These are phyloP conservation scores for Penicillium simplicissimum DNA, from an alignment of 495 filamentous ascomycete species.

Conservation along the genomic window DNA sequence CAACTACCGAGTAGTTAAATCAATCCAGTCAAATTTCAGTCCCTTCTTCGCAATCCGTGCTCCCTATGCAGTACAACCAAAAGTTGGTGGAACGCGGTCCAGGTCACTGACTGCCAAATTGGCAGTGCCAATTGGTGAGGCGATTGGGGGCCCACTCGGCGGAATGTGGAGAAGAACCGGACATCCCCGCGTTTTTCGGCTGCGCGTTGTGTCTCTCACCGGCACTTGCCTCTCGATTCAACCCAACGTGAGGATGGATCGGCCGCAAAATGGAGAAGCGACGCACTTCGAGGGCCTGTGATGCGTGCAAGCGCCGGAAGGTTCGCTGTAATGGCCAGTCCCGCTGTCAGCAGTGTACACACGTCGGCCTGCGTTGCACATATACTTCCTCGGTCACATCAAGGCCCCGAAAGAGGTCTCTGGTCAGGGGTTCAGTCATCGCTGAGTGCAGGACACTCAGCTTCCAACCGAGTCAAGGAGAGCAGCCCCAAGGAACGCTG, in stretches of 20 bases:
- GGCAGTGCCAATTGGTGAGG: background rate
- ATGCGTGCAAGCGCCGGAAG: slow-evolving; percentile 76
- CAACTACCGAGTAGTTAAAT: background rate
- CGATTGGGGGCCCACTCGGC: background rate
- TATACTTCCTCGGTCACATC: slow-evolving; percentile 22
- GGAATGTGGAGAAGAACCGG: background rate
- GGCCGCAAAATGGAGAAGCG: background rate
- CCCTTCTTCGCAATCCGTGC: background rate
- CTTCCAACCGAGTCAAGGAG: background rate
- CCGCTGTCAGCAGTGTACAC: slow-evolving; percentile 34
- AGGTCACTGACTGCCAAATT: background rate
- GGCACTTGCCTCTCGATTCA: background rate
- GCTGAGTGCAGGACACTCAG: background rate
- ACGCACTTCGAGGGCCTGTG: slow-evolving; percentile 47
- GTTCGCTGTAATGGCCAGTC: slow-evolving; percentile 67
- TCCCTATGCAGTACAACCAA: background rate
- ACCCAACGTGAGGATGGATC: background rate
- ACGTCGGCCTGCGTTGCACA: slow-evolving; percentile 29
- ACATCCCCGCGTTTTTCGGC: background rate
- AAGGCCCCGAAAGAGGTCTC: background rate
- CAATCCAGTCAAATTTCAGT: background rate
- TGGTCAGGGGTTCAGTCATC: background rate
- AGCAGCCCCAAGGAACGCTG: background rate
- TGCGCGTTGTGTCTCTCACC: background rate
- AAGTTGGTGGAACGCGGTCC: background rate